Percentiles rank a stretch among this genome's conserved stretches.
These are phyloP conservation scores for Physcomitrellopsis africana DNA, from an alignment of 225 moss, liverwort and hornwort species.

Conservation along the genomic window DNA sequence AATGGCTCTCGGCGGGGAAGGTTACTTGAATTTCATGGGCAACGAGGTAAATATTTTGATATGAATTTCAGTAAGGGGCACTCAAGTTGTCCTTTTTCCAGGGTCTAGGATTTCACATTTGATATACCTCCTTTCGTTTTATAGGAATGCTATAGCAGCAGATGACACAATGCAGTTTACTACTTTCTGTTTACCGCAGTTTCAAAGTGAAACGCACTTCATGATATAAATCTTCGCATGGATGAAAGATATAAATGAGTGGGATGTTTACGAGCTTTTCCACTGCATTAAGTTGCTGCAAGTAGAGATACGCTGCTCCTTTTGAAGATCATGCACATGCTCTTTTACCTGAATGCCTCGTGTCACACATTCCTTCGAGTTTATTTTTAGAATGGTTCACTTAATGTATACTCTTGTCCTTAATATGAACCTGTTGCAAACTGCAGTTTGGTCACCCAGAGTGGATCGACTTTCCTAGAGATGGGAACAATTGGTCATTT, in stretches of 20 bases:
- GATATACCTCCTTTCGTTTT: not conserved
- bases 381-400: not conserved
- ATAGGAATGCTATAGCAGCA: not conserved
- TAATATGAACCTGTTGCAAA: not conserved
- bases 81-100: not conserved
- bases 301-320: no score
- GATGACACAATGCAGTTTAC: not conserved
- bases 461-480: conserved; percentile 79
- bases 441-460: conserved; percentile 74
- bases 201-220: not conserved
- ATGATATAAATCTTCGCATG: conserved; percentile 9
- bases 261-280: no score
- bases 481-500: conserved; percentile 71
- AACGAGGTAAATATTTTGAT: conserved; percentile 65
- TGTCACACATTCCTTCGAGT: not conserved
- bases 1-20: conserved; percentile 90
- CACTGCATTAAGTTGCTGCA: no score
- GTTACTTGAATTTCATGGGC: conserved; percentile 98
- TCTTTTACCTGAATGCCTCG: no score
- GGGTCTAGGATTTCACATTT: not conserved
- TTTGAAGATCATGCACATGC: no score
- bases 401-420: not conserved
- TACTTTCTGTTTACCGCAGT: not conserved
- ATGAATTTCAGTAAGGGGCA: not conserved
- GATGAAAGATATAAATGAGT: not conserved